These are phyloP conservation scores for Botrytis galanthina DNA, from an alignment of 2,329 filamentous ascomycete species.

Conservation along the genomic window DNA sequence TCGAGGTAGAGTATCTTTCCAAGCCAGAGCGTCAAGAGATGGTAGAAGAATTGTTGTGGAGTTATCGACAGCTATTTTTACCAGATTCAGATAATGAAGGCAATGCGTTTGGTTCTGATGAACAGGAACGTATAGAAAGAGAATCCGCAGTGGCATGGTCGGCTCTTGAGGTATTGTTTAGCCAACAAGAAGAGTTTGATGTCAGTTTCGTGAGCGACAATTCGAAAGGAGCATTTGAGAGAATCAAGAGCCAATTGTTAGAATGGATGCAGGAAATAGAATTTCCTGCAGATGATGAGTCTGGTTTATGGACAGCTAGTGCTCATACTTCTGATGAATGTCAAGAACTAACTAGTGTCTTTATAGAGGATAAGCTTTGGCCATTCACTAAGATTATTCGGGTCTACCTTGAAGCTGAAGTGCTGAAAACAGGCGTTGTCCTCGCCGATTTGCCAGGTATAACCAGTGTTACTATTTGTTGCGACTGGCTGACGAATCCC, in stretches of 20 bases:
- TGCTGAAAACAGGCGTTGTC: not conserved
- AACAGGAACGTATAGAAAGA: not conserved
- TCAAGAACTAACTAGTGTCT: not conserved
- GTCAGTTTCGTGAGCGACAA: not conserved
- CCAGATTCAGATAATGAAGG: not conserved
- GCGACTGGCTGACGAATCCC: not conserved
- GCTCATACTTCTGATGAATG: not conserved
- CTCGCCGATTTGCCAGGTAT: constrained; percentile 3
- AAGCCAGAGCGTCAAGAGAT: not conserved
- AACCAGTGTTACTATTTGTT: not conserved
- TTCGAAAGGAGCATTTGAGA: not conserved
- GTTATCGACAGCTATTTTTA: not conserved
- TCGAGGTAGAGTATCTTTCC: not conserved
- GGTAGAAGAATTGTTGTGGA: not conserved
- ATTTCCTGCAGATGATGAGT: not conserved
- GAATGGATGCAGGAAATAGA: not conserved
- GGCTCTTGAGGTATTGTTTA: not conserved
- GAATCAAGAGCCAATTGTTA: not conserved
- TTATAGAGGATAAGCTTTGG: not conserved
- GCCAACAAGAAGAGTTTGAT: not conserved
- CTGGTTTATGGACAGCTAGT: not conserved
- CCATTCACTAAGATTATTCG: constrained; percentile 7
- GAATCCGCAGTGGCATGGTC: not conserved
- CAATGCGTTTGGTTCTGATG: not conserved
- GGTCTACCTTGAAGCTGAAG: constrained; percentile 9